Conservation (phyloP, 768 basidiomycete genomes). For the Podaxis mareebaensis region DNA sequence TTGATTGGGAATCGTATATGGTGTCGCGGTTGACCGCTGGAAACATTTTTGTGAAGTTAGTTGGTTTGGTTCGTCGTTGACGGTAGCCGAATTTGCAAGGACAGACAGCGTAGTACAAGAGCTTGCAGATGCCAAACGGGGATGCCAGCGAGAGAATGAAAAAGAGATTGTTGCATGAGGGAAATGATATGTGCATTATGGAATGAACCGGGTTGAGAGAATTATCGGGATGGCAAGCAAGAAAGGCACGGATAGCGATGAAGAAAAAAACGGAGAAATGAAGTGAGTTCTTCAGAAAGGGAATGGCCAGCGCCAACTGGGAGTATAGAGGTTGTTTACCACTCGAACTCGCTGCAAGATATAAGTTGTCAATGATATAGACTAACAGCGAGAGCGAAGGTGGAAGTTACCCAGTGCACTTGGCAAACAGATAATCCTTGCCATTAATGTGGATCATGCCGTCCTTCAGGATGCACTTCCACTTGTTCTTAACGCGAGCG, state of each 20-base stretch:
- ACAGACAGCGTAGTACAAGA: background rate
- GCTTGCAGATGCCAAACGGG: conserved; percentile 2
- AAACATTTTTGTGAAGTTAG: background rate
- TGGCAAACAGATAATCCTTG: conserved; percentile 95
- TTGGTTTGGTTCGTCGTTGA: background rate
- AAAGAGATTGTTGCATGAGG: background rate
- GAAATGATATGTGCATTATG: conserved; percentile 1
- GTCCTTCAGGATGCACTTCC: conserved; percentile 98
- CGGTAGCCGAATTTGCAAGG: background rate
- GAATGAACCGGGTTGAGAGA: background rate
- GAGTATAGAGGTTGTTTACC: conserved; percentile 26
- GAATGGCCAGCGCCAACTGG: background rate
- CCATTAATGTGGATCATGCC: conserved; percentile 98
- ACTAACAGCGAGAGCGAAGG: background rate
- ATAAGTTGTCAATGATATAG: conserved; percentile 9
- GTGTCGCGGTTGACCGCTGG: background rate
- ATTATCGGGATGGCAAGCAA: background rate
- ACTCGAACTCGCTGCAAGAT: conserved; percentile 40
- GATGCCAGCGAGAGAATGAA: background rate
- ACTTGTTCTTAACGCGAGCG: conserved; percentile 99
- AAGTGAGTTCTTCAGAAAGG: background rate
- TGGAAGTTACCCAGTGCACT: conserved; percentile 85
- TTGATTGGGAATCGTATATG: background rate
- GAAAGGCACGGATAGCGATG: background rate
- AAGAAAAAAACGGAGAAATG: background rate